Conservation (phyloP, 2,329 filamentous ascomycete genomes). For the Calonectria multiphialidica region DNA sequence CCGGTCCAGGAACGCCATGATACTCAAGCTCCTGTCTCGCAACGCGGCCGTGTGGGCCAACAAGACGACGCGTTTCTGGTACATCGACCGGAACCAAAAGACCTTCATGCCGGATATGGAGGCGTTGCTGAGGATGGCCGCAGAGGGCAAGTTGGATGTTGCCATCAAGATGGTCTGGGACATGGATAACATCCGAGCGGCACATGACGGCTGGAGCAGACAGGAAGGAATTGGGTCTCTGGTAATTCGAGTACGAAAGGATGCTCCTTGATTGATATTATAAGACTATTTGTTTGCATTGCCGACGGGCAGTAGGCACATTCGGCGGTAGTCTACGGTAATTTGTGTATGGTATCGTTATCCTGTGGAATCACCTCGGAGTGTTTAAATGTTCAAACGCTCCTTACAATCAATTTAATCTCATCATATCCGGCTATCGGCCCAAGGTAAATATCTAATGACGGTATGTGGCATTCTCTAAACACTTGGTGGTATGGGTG, state of each 20-base stretch:
- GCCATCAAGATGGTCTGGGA: conserved; percentile 56
- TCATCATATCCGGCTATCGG: too few relatives aligned
- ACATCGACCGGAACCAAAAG: conserved; percentile 49
- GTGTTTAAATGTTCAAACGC: too few relatives aligned
- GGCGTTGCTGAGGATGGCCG: conserved; percentile 47
- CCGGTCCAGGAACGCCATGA: conserved; percentile 46
- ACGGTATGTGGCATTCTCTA: too few relatives aligned
- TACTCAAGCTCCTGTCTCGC: conserved; percentile 51
- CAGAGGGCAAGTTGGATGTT: conserved; percentile 47
- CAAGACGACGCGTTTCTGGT: conserved; percentile 51
- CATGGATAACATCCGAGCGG: conserved; percentile 53
- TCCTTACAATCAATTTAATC: too few relatives aligned
- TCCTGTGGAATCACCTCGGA: too few relatives aligned
- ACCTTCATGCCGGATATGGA: conserved; percentile 48
- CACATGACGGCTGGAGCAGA: conserved; percentile 52
- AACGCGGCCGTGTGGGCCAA: conserved; percentile 42
- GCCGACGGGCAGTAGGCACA: too few relatives aligned
- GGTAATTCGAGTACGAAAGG: conserved; percentile 44
- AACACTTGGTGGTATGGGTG: too few relatives aligned
- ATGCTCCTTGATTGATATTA: not conserved
- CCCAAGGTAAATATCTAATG: too few relatives aligned
- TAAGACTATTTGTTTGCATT: not conserved
- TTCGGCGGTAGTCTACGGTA: too few relatives aligned
- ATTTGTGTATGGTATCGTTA: too few relatives aligned
- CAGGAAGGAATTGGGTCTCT: conserved; percentile 51